Evolutionary conservation across 1,284 basidiomycete genomes (phyloP).

Genomic region (Flammula alnicola): DNA sequence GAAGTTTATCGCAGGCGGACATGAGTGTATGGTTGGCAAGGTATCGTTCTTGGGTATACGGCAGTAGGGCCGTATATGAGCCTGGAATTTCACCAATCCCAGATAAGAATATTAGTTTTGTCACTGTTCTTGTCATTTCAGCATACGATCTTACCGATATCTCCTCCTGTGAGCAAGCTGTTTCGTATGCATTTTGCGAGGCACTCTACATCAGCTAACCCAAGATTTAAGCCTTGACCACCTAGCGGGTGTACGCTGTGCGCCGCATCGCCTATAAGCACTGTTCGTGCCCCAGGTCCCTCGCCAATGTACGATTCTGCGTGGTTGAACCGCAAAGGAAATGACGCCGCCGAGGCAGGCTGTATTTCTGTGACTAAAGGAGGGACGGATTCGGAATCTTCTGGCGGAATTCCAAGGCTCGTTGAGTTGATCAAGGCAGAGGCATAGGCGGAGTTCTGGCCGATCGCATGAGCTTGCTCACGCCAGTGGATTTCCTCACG

Average conservation of each 20-base stretch:
- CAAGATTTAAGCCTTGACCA: slow-evolving; percentile 95
- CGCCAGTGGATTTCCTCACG: slow-evolving; percentile 68
- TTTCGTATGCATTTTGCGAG: slow-evolving; percentile 67
- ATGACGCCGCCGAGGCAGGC: slow-evolving; percentile 81
- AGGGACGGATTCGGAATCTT: slow-evolving; percentile 70
- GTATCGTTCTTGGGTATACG: slow-evolving; percentile 84
- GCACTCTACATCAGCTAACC: slow-evolving; percentile 83
- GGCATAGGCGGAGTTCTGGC: slow-evolving; percentile 64
- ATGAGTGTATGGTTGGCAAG: slow-evolving; percentile 86
- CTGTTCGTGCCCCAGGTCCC: slow-evolving; percentile 70
- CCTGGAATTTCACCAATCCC: slow-evolving; percentile 55
- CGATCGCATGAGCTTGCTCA: slow-evolving; percentile 69
- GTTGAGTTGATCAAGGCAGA: slow-evolving; percentile 33
- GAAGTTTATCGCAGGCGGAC: slow-evolving; percentile 85
- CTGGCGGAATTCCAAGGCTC: slow-evolving; percentile 61
- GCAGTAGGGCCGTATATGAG: slow-evolving; percentile 75
- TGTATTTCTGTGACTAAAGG: slow-evolving; percentile 80
- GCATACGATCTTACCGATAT: slow-evolving; percentile 66
- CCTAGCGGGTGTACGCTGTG: slow-evolving; percentile 97
- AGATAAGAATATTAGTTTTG: background rate
- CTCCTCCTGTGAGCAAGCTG: slow-evolving; percentile 67
- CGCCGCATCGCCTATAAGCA: slow-evolving; percentile 94
- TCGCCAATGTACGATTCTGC: slow-evolving; percentile 88
- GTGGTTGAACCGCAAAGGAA: slow-evolving; percentile 90
- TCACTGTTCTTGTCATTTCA: background rate